Base-by-base conservation (phyloP, 352 stramenopile genomes). In the Phytophthora pisi region DNA sequence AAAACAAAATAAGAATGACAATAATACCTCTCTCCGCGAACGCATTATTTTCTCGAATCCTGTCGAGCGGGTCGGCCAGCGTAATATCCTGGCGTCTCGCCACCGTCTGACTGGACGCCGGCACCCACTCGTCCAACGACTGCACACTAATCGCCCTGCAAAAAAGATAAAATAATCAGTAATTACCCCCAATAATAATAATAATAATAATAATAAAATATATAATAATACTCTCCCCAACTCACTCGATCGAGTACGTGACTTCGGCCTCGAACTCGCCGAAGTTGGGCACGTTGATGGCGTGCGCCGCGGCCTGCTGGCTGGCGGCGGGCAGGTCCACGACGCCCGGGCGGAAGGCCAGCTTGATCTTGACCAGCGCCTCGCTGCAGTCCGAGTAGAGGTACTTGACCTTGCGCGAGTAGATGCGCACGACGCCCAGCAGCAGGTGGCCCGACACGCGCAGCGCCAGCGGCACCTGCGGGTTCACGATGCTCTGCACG, bases 321-420 rank as follows among this genome's bases (percentile, higher is more conserved):
- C 82, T 74, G 50, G 72, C 78, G 8, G 77, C 72, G 0, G 89
- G 89, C 49, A 97, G 51, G 70, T 96, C 86, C 26, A 96, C 89
- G 20, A 90, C 79, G 4, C 88, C 88, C 0, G 89, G 89, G 8
- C 89, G 88, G 66, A 97, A 99, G 2, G 96, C 97, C 77, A 99
- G 95, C 75, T 99, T 99, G 63, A 99, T 99, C 84, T 99, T 99
- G 28, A 99, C 92, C 58, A 99, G 92, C 28, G 98, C 97, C 72
- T 99, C 97, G 59, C 96, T 99, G 84, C 97, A 99, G 85, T 99
- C 98, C 51, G 95, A 86, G 79, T 99, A 97, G 16, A 99, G 77
- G 77, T 99, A 99, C 64, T 98, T 98, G 38, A 99, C 90, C 63
- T 99, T 99, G 50, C 96, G 89, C 45, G 86, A 97, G 79, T 99